A percentile compares a stretch with the other conserved stretches of the same genome.
Conservation (phyloP, 768 basidiomycete species). For the Pulveroboletus ravenelii region DNA sequence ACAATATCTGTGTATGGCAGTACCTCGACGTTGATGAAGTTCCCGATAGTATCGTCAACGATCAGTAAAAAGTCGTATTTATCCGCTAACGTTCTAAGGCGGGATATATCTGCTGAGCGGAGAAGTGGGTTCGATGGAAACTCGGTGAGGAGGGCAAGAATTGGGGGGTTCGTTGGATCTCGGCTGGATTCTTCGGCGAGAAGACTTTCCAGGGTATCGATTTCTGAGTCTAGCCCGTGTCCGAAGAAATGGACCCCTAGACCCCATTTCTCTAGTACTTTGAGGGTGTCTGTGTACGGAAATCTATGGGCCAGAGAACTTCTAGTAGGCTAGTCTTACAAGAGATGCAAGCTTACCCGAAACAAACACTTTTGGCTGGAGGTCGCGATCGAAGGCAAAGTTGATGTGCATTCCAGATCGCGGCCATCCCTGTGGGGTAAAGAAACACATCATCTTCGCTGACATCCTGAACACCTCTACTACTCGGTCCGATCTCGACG, state of each 20-base stretch:
- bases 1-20: slow-evolving; percentile 84
- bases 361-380: slow-evolving; percentile 81
- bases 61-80: slow-evolving; percentile 84
- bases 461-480: slow-evolving; percentile 62
- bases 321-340: not conserved
- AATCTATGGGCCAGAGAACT: slow-evolving; percentile 49
- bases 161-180: slow-evolving; percentile 47
- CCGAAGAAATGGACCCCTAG: slow-evolving; percentile 90
- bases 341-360: slow-evolving; percentile 59
- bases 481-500: slow-evolving; percentile 54
- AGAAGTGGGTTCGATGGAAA: slow-evolving; percentile 95
- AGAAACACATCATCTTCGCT: slow-evolving; percentile 87
- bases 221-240: slow-evolving; percentile 67
- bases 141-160: slow-evolving; percentile 84
- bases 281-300: slow-evolving; percentile 92
- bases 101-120: slow-evolving; percentile 72
- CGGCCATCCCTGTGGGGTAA: slow-evolving; percentile 85
- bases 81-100: slow-evolving; percentile 76
- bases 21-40: slow-evolving; percentile 90
- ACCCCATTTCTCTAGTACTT: slow-evolving; percentile 94
- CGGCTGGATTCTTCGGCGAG: slow-evolving; percentile 43
- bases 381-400: slow-evolving; percentile 50
- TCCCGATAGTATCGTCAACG: slow-evolving; percentile 93
- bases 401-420: slow-evolving; percentile 90
- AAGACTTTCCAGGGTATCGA: slow-evolving; percentile 65